Base-by-base conservation (phyloP, 345 rosid species). In the Pistacia atlantica region DNA sequence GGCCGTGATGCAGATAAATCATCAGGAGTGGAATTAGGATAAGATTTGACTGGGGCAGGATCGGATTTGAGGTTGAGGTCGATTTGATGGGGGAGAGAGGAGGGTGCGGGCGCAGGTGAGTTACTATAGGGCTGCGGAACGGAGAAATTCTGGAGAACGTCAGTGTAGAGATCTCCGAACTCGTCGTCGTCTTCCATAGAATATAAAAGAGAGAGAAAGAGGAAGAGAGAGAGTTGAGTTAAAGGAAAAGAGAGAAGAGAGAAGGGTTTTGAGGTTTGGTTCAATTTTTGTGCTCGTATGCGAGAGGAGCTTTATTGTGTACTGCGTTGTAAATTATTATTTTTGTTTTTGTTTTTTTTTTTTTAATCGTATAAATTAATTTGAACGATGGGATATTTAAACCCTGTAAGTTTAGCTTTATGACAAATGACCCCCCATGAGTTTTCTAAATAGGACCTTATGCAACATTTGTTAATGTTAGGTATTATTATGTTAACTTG, bases 151-250 rank as follows among this genome's bases (percentile, higher is more conserved):
- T 20, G 84, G 58, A 94, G 82, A 8, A 92, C 97, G 78, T 94
- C 98, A 38, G 97, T 88, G 78, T 97, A 97, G 14, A 97, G 97
- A 91, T 94, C 98, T 85, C 99, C 99, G 78, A 97, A 97, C 87
- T 97, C 99, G 54, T 97, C 99, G 73, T 97, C 98, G 60, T 94
- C 98, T 71, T 94, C 99, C 99, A 97, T 96, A 61, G 74, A 46
- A 63, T 73, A 75, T 71, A 25, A 22, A 72, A 54, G 70, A 56
- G 4, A 51, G 17, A 37, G 18, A 25, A 25, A 25, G 25, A 25
- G 25, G 25, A 25, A 67, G 42, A 33, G 35, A 31, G 67, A 57
- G 10, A 48, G 42, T 72, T 52, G 67, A 54, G 56, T n/a, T 17
- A 35, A 14, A 6, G 46, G 11, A 25, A 31, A 35, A 5, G 63